Base-by-base conservation (phyloP, 2,329 filamentous ascomycete species). In the Microcyclospora pomicola region DNA sequence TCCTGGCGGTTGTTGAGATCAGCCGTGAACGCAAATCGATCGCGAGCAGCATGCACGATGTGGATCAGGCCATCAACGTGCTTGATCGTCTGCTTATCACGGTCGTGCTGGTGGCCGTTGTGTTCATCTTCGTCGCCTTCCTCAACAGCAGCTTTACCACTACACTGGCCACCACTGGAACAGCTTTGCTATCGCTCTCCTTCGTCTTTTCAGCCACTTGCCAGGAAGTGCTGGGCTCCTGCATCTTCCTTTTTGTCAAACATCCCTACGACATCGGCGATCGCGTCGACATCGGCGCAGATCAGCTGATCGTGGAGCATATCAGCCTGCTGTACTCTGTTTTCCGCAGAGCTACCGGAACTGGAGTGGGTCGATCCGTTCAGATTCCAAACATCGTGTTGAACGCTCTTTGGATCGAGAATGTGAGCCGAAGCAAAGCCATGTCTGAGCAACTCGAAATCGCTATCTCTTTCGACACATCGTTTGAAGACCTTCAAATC, bases 181-280 rank as follows among this genome's bases (percentile, higher is more conserved):
- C 91, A 2, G 81, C 91, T 0, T 71, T 98, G 31, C 75, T 98
- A 9, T 96, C 88, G 5, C 68, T 96, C n/a, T 95, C 88, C 3
- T 98, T 98, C 64, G 81, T 95, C 50, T 96, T 98, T 59, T 80
- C 87, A 15, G 80, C 81, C 39, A 95, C 87, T 1, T 80, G 81
- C 3, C 87, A 95, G 61, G 91, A 98, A 61, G 82, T 98, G 46
- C 74, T 98, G n/a, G 88, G 88, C 53, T 95, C 87, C 29, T 96
- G 88, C 66, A 94, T 98, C 54, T 98, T 98, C 67, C 67, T 98
- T 1, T 98, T 98, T 53, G 85, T 96, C 67, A 98, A 98, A 68
- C 91, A 98, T 59, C 88, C 91, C 0, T 96, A 82, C 59, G 91
- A 98, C 57, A 86, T 96, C 15, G 87, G 88, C 43, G 91, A 98